These are phyloP conservation scores for Fusarium sp. DNA, from an alignment of 2,329 filamentous ascomycete genomes.

Conservation along the genomic window DNA sequence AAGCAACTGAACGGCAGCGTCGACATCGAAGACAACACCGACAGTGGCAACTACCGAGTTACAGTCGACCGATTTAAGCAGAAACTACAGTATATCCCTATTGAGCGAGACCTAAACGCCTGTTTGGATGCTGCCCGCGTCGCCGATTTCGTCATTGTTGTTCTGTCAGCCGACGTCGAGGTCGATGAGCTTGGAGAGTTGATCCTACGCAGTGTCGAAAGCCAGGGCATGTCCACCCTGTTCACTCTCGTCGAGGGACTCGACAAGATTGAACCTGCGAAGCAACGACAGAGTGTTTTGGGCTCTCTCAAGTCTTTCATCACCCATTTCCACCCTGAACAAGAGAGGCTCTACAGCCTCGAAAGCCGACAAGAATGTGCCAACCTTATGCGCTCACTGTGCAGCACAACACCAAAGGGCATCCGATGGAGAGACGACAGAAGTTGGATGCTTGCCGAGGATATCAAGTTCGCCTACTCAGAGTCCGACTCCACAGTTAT, in stretches of 20 bases:
- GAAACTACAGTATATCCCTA: conserved; percentile 85
- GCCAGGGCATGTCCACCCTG: conserved; percentile 94
- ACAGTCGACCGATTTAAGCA: conserved; percentile 94
- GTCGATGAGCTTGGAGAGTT: conserved; percentile 87
- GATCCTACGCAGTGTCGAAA: conserved; percentile 87
- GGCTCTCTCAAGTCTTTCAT: conserved; percentile 92
- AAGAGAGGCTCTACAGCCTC: conserved; percentile 90
- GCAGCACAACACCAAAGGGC: conserved; percentile 91
- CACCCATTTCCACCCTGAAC: conserved; percentile 90
- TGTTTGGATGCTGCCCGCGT: conserved; percentile 87
- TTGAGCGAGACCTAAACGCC: conserved; percentile 77
- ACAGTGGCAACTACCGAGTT: conserved; percentile 70
- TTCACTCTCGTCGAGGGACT: conserved; percentile 85
- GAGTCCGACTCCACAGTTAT: conserved; percentile 75
- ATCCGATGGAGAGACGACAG: conserved; percentile 95
- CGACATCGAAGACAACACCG: conserved; percentile 76
- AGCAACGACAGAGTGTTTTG: conserved; percentile 80
- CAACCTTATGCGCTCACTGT: conserved; percentile 90
- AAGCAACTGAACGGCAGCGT: conserved; percentile 79
- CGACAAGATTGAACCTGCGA: conserved; percentile 80
- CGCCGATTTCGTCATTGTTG: conserved; percentile 90
- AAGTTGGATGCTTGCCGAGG: conserved; percentile 94
- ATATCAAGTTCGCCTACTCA: conserved; percentile 75
- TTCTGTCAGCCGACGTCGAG: conserved; percentile 84
- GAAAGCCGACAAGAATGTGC: conserved; percentile 91